Percentiles rank a stretch among this genome's conserved stretches.
Evolutionary conservation across 139 green algal genomes (phyloP).

Genomic region (Micromonas pusilla): DNA sequence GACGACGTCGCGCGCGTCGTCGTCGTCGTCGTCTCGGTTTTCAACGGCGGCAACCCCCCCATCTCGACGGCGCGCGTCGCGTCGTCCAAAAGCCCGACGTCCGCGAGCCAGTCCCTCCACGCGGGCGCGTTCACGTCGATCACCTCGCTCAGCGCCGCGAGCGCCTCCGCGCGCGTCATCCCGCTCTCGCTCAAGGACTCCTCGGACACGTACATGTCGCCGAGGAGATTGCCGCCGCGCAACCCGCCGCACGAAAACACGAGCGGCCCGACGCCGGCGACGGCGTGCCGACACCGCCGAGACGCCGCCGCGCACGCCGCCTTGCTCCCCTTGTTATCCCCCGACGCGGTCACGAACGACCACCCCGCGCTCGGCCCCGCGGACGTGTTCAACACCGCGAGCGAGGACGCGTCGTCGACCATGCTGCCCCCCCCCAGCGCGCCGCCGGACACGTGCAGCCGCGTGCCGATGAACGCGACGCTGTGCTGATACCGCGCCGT

Average conservation of each 20-base stretch:
- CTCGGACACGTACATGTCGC: slow-evolving; percentile 64
- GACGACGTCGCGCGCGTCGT: no score
- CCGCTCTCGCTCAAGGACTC: slow-evolving; percentile 27
- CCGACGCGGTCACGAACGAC: slow-evolving; percentile 28
- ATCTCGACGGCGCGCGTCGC: no score
- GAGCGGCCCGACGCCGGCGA: slow-evolving; percentile 74
- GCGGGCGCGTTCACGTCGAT: slow-evolving; percentile 6
- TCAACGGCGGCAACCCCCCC: no score
- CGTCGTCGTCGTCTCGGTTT: no score
- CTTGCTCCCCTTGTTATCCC: slow-evolving; percentile 46
- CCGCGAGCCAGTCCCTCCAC: slow-evolving; percentile 61
- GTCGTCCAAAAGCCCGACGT: background rate
- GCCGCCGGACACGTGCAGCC: slow-evolving; percentile 91
- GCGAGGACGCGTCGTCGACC: slow-evolving; percentile 74
- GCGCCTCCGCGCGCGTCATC: slow-evolving; percentile 1
- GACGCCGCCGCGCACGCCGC: slow-evolving; percentile 41
- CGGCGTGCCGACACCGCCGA: slow-evolving; percentile 68
- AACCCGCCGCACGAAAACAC: slow-evolving; percentile 95
- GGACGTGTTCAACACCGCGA: slow-evolving; percentile 84
- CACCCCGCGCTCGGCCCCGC: slow-evolving; percentile 41
- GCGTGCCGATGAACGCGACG: slow-evolving; percentile 85
- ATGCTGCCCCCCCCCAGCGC: slow-evolving; percentile 89
- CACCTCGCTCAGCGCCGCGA: background rate
- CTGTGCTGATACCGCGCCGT: slow-evolving; percentile 89
- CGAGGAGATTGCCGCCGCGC: slow-evolving; percentile 68